These are phyloP conservation scores for Hyaloscypha bicolor DNA, from an alignment of 495 filamentous ascomycete genomes.

Conservation along the genomic window DNA sequence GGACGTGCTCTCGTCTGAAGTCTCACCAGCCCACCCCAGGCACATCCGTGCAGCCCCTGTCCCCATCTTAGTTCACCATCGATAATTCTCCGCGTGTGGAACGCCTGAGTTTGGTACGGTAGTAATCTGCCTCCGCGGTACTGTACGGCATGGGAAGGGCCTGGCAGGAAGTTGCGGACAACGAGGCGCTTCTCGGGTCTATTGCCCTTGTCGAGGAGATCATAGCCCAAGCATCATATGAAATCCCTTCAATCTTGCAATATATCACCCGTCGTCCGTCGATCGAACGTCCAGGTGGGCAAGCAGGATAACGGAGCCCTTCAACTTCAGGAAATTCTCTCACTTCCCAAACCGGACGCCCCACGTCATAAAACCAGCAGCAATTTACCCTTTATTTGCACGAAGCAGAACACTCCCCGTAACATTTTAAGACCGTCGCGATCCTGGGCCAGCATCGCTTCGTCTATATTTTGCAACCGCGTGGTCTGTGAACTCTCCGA, in stretches of 20 bases:
- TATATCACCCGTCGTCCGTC: conserved; percentile 30
- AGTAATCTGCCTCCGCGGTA: conserved; percentile 27
- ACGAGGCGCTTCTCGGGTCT: conserved; percentile 28
- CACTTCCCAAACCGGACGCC: conserved; percentile 28
- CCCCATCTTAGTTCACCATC: conserved; percentile 29
- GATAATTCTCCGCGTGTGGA: conserved; percentile 33
- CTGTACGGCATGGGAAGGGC: conserved; percentile 7
- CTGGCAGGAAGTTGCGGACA: conserved; percentile 20
- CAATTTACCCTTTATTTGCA: conserved; percentile 33
- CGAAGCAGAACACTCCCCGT: conserved; percentile 27
- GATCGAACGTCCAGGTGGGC: conserved; percentile 20
- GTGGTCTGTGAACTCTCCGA: conserved; percentile 26
- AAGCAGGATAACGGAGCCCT: conserved; percentile 27
- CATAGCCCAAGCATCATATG: conserved; percentile 28
- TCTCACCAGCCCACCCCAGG: conserved; percentile 24
- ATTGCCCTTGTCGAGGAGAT: conserved; percentile 28
- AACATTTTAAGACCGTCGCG: conserved; percentile 21
- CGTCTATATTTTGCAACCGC: conserved; percentile 19
- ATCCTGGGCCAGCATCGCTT: conserved; percentile 22
- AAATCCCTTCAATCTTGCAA: conserved; percentile 31
- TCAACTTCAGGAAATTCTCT: conserved; percentile 20
- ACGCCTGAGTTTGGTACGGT: conserved; percentile 24
- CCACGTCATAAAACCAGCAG: conserved; percentile 32
- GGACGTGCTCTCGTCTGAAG: conserved; percentile 27
- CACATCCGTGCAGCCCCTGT: conserved; percentile 30